These are phyloP conservation scores for Paradendryphiella salina DNA, from an alignment of 2,329 filamentous ascomycete species.

Conservation along the genomic window DNA sequence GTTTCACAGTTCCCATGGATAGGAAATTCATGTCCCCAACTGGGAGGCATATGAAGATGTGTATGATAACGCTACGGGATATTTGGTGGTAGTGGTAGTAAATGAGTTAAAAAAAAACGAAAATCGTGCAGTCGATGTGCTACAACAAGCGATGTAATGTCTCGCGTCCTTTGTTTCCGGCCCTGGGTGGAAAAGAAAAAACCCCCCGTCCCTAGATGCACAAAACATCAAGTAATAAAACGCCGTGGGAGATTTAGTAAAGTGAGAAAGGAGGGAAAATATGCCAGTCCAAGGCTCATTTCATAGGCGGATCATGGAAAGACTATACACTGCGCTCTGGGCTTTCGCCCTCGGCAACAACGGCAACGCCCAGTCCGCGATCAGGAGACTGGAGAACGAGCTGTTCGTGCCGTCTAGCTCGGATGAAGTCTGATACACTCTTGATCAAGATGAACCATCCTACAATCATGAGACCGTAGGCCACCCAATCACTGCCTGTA, in stretches of 20 bases:
- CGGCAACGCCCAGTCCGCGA: constrained; percentile 77
- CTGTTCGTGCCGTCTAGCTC: constrained; percentile 86
- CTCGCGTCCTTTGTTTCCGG: not conserved
- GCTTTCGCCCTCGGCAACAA: constrained; percentile 84
- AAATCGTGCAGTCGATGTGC: too few relatives aligned
- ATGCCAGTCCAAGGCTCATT: constrained; percentile 11
- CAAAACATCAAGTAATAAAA: not conserved
- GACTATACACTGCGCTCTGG: constrained; percentile 63
- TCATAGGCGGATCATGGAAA: not conserved
- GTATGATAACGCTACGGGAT: not conserved
- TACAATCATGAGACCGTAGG: constrained; percentile 92
- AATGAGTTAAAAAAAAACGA: too few relatives aligned
- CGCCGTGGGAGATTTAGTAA: not conserved
- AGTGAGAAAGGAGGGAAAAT: constrained; percentile 2
- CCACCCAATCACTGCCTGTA: constrained; percentile 80
- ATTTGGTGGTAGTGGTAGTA: too few relatives aligned
- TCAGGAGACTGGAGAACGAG: constrained; percentile 92
- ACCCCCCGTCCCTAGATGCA: constrained; percentile 11
- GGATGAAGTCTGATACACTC: constrained; percentile 87
- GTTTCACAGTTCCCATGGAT: too few relatives aligned
- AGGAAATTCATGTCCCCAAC: too few relatives aligned
- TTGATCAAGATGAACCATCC: constrained; percentile 98
- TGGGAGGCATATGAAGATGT: not conserved
- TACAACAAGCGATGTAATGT: not conserved
- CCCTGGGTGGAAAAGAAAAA: not conserved